Base-by-base conservation (phyloP, 2,329 filamentous ascomycete genomes). In the Cucurbitaria berberidis region DNA sequence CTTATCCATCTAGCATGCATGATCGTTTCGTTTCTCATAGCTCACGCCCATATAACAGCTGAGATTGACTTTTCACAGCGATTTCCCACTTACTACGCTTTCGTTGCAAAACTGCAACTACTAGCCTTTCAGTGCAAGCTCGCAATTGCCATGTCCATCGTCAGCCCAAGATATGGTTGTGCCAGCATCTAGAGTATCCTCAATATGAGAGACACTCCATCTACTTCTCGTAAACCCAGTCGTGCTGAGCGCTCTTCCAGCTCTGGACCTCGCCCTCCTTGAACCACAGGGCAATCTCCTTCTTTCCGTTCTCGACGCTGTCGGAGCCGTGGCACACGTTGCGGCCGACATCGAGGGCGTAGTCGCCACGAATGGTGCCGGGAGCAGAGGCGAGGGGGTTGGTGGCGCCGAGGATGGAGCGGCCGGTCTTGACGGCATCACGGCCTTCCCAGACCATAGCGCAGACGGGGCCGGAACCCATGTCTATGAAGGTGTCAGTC, bases 241-340 rank as follows among this genome's bases (percentile, higher is more conserved):
- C 86, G 81, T 89, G 86, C 82, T 90, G 85, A 77, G 90, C 84
- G 68, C 84, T 83, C 86, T 95, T 93, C 87, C 90, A 98, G 81
- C 77, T 84, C 81, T 91, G 81, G 75, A 96, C 77, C 81, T 98
- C 95, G 69, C 86, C 87, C 69, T 90, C 83, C 81, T 89, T 88
- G 90, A 99, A 99, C 95, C 95, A 99, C 77, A 98, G 88, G 74
- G 89, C 89, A 78, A 99, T 99, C 86, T 99, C 95, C 90, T 98
- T 97, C 89, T 98, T 87, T 82, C 95, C 95, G 84, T 87, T 96
- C 88, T 99, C 95, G 81, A 99, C 93, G 78, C 85, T 88, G 86
- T 99, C 95, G 81, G 92, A 97, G 78, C 95, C 95, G 88, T 99
- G 95, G 90, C 93, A 98, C 83, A 98, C 92, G 86, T 99, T 99